Percentiles rank a stretch among this genome's conserved stretches.
These are phyloP conservation scores for Berkeleyomyces basicola DNA, from an alignment of 2,329 filamentous ascomycete species.

Conservation along the genomic window DNA sequence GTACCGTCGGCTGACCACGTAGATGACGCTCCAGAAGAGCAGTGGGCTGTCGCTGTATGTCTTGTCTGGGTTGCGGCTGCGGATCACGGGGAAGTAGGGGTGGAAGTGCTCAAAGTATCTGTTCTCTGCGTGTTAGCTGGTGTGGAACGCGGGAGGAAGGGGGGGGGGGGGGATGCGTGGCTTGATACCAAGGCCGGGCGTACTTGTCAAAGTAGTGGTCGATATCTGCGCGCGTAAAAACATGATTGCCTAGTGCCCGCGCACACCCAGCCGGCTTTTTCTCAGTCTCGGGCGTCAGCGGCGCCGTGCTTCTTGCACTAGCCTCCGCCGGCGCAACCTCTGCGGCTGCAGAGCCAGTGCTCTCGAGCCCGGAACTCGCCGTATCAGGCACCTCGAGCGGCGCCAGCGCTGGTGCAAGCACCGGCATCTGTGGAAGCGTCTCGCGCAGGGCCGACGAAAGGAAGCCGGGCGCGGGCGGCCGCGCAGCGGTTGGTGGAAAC, in stretches of 20 bases:
- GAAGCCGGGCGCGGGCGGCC: not conserved
- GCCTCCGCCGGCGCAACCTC: not conserved
- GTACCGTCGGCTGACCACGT: conserved; percentile 33
- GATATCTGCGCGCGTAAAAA: conserved; percentile 36
- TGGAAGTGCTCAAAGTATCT: conserved; percentile 38
- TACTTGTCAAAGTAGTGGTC: conserved; percentile 39
- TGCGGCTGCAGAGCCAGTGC: not conserved
- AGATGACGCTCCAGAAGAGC: conserved; percentile 39
- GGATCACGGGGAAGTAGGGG: conserved; percentile 34
- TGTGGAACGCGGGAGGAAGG: too few species aligned
- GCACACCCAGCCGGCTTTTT: not conserved
- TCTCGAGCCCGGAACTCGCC: not conserved
- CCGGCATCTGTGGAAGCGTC: not conserved
- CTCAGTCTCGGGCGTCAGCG: not conserved
- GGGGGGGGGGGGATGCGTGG: not conserved
- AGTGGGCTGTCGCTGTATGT: conserved; percentile 31
- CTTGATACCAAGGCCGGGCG: conserved; percentile 3
- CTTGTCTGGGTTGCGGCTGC: conserved; percentile 32
- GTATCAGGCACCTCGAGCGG: not conserved
- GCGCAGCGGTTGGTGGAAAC: not conserved
- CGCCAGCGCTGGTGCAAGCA: not conserved
- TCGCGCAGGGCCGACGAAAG: not conserved
- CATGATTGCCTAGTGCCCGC: conserved; percentile 25
- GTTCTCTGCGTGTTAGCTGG: not conserved
- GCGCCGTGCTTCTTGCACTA: not conserved